Conservation (phyloP, 495 filamentous ascomycete species). For the Penicillium argentinense region DNA sequence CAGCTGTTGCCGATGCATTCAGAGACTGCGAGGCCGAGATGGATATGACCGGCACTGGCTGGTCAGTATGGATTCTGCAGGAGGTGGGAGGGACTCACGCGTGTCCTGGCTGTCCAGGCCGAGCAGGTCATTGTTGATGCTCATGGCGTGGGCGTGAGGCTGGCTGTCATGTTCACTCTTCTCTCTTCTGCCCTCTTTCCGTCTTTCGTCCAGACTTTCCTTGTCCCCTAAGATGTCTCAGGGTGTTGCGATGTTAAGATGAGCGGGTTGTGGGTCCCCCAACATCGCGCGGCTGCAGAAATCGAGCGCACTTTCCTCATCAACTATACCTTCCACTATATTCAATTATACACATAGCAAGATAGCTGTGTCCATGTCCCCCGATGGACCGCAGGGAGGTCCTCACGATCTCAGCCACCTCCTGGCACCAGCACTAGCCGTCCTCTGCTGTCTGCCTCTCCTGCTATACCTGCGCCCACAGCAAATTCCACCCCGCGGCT, state of each 20-base stretch:
- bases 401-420: too few species aligned
- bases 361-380: too few species aligned
- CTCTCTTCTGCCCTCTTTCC: neutral
- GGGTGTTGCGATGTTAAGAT: too few species aligned
- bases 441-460: slow-evolving; percentile 3
- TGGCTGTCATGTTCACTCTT: neutral
- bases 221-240: too few species aligned
- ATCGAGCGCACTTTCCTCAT: too few species aligned
- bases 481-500: slow-evolving; percentile 25
- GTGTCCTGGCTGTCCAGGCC: slow-evolving; percentile 30
- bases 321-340: too few species aligned
- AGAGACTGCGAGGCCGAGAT: slow-evolving; percentile 85
- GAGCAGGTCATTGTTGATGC: slow-evolving; percentile 31
- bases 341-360: too few species aligned
- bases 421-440: neutral
- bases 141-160: slow-evolving; percentile 15
- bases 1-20: slow-evolving; percentile 53
- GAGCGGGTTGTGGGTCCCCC: too few species aligned
- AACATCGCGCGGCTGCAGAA: too few species aligned
- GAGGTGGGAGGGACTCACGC: slow-evolving; percentile 20
- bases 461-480: neutral
- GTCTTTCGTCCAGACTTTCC: neutral
- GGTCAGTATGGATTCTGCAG: neutral
- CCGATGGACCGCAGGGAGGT: too few species aligned
- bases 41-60: slow-evolving; percentile 66